phyloP scores from a whole-genome alignment of 164 flowering plant species.

The Brasenia schreberi region DNA sequence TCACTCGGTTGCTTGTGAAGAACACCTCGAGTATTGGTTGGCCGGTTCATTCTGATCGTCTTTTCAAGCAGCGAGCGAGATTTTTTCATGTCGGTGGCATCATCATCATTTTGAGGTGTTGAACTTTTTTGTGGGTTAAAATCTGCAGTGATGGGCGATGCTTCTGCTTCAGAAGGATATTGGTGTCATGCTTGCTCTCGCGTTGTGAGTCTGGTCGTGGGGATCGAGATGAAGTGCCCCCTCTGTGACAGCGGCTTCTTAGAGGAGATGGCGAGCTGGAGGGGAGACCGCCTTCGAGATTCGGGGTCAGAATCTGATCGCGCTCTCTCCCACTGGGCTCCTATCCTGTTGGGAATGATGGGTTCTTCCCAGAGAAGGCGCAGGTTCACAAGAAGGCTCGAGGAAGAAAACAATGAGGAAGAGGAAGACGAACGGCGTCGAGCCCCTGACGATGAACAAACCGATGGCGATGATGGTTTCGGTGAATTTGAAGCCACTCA shows the following conservation, averaged over 20 bases:
- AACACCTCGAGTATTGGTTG: too few relatives aligned
- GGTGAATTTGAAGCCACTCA: slow-evolving; percentile 27
- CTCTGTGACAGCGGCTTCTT: slow-evolving; percentile 58
- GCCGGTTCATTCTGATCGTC: too few relatives aligned
- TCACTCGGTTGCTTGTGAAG: background rate
- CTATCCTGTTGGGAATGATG: slow-evolving; percentile 75
- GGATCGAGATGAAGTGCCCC: slow-evolving; percentile 67
- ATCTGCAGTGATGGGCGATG: slow-evolving; percentile 37
- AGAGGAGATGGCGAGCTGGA: slow-evolving; percentile 43
- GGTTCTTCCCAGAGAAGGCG: slow-evolving; percentile 28
- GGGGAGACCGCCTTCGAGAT: slow-evolving; percentile 7
- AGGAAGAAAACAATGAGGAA: slow-evolving; percentile 16
- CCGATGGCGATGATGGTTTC: background rate
- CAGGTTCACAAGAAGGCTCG: slow-evolving; percentile 18
- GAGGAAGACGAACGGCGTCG: slow-evolving; percentile 15
- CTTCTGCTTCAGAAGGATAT: slow-evolving; percentile 27
- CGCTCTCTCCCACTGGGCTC: slow-evolving; percentile 76
- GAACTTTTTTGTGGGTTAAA: background rate
- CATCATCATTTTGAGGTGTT: background rate
- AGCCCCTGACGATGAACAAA: slow-evolving; percentile 28
- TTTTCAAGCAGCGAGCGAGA: too few relatives aligned
- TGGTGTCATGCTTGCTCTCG: slow-evolving; percentile 77
- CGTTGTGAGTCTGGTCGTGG: slow-evolving; percentile 50
- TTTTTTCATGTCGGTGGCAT: too few relatives aligned
- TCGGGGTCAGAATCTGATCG: slow-evolving; percentile 34